These are phyloP conservation scores for Teratosphaeria epicoccoides DNA, from an alignment of 2,329 filamentous ascomycete species.

Conservation along the genomic window DNA sequence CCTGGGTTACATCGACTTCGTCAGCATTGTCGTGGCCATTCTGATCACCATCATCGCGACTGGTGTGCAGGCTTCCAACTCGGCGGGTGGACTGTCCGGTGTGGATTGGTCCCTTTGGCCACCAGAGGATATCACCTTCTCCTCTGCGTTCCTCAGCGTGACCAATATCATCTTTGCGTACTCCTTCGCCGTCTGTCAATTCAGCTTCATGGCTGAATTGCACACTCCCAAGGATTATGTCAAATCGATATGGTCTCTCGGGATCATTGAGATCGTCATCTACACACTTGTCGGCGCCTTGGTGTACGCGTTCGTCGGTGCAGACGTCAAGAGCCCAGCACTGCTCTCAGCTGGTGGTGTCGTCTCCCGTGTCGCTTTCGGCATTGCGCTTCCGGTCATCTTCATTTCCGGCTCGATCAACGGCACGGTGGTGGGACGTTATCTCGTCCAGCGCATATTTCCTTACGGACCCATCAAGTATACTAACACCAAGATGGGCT, in stretches of 20 bases:
- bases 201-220: slow-evolving; percentile 57
- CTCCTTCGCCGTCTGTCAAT: slow-evolving; percentile 48
- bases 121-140: slow-evolving; percentile 31
- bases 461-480: slow-evolving; percentile 41
- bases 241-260: slow-evolving; percentile 49
- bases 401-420: slow-evolving; percentile 65
- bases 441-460: slow-evolving; percentile 56
- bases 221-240: slow-evolving; percentile 52
- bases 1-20: slow-evolving; percentile 29
- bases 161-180: slow-evolving; percentile 63
- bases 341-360: slow-evolving; percentile 49
- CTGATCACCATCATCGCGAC: slow-evolving; percentile 28
- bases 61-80: slow-evolving; percentile 19
- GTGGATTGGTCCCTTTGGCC: slow-evolving; percentile 28
- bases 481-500: slow-evolving; percentile 34
- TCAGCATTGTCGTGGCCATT: slow-evolving; percentile 26
- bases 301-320: slow-evolving; percentile 57
- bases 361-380: slow-evolving; percentile 56
- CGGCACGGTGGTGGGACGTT: slow-evolving; percentile 40
- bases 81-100: slow-evolving; percentile 20
- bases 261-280: slow-evolving; percentile 50
- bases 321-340: slow-evolving; percentile 52
- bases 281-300: slow-evolving; percentile 57
- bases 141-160: slow-evolving; percentile 52
- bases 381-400: slow-evolving; percentile 61